Conservation (phyloP, 768 basidiomycete species). For the Leccinum pellstonianum region DNA sequence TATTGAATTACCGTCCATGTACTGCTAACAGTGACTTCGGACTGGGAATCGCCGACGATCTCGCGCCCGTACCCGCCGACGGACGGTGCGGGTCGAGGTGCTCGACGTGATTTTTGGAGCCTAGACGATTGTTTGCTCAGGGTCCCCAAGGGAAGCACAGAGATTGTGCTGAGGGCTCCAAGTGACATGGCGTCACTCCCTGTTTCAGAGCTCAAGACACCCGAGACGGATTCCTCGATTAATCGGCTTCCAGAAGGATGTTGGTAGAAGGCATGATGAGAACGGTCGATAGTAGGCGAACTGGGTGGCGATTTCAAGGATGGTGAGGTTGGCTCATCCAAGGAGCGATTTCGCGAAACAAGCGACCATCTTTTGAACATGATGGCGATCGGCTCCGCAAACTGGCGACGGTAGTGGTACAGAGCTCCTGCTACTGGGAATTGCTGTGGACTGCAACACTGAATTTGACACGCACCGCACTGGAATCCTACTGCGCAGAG, state of each 20-base stretch:
- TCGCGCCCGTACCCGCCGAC: background rate
- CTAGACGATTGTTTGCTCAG: constrained; percentile 7
- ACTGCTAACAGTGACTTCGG: constrained; percentile 3
- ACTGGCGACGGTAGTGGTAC: background rate
- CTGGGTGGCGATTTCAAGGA: constrained; percentile 9
- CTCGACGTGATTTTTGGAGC: constrained; percentile 22
- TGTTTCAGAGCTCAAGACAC: constrained; percentile 26
- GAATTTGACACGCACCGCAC: background rate
- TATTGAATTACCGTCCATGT: constrained; percentile 20
- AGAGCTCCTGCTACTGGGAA: background rate
- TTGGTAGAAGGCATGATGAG: constrained; percentile 9
- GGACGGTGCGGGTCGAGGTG: background rate
- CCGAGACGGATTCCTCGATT: constrained; percentile 26
- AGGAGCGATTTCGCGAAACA: constrained; percentile 2
- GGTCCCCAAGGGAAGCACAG: constrained; percentile 4
- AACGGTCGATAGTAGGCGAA: constrained; percentile 12
- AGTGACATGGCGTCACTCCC: constrained; percentile 21
- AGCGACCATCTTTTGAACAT: constrained; percentile 21
- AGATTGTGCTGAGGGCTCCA: constrained; percentile 1
- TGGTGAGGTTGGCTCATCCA: constrained; percentile 10
- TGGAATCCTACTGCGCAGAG: background rate
- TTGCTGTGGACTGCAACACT: constrained; percentile 1
- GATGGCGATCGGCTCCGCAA: background rate
- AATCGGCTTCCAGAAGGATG: constrained; percentile 30
- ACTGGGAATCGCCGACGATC: constrained; percentile 1